phyloP scores from a whole-genome alignment of 208 protist species.

The Leptomonas seymouri region DNA sequence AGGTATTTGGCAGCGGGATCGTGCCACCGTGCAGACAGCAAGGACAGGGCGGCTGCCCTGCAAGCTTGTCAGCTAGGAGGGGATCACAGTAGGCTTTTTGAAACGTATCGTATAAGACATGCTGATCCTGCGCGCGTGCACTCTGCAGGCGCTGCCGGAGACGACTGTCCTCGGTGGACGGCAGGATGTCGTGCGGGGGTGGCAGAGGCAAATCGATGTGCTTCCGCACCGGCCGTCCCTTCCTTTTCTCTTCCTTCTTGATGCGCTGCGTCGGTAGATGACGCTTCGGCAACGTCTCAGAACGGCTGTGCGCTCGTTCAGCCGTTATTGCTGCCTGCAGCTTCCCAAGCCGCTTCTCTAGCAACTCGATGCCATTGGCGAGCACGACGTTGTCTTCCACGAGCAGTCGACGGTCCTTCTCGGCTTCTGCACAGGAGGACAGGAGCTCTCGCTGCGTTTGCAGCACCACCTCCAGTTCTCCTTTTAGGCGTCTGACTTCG shows the following conservation, averaged over 20 bases:
- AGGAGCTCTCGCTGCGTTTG: slow-evolving; percentile 35
- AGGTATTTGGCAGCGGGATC: no score
- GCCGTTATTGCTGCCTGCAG: background rate
- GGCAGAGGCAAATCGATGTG: background rate
- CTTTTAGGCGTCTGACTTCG: background rate
- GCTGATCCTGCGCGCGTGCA: slow-evolving; percentile 12
- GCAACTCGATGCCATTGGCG: slow-evolving; percentile 34
- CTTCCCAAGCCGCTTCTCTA: slow-evolving; percentile 30
- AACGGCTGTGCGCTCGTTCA: background rate
- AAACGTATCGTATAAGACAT: background rate
- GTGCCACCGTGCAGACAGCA: no score
- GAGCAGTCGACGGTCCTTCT: slow-evolving; percentile 30
- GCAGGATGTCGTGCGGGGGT: background rate
- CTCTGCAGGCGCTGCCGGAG: slow-evolving; percentile 11
- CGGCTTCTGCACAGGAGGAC: slow-evolving; percentile 15
- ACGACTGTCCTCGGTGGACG: slow-evolving; percentile 2
- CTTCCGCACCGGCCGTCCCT: background rate
- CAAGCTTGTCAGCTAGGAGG: no score
- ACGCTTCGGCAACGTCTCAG: background rate
- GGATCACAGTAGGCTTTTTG: background rate
- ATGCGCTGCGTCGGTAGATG: slow-evolving; percentile 1
- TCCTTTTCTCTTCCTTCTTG: background rate
- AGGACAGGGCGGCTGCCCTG: no score
- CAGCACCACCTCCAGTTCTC: slow-evolving; percentile 26
- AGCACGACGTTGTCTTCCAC: slow-evolving; percentile 42